Evolutionary conservation across 208 protist species (phyloP).

Genomic region (Trichomonas gallinae): DNA sequence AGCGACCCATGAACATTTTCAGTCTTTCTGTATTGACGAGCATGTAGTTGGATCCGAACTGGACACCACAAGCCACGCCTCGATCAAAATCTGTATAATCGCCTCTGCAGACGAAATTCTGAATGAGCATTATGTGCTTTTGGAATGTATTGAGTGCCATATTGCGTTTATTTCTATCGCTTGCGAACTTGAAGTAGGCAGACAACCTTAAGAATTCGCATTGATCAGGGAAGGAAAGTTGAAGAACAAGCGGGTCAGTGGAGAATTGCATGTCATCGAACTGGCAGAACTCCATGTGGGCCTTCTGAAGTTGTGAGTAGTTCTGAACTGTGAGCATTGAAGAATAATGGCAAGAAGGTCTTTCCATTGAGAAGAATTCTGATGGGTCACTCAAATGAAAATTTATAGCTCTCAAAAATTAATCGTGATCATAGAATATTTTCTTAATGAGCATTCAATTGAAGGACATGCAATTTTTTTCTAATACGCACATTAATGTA

Average conservation of each 20-base stretch:
- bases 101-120: background rate
- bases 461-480: background rate
- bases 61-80: background rate
- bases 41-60: background rate
- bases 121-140: background rate
- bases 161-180: background rate
- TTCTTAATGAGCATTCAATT: background rate
- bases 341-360: background rate
- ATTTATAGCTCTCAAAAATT: too few relatives aligned
- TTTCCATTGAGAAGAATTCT: background rate
- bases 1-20: background rate
- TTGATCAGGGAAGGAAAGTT: background rate
- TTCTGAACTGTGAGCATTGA: background rate
- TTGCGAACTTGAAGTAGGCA: background rate
- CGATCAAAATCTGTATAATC: background rate
- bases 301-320: background rate
- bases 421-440: background rate
- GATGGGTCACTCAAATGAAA: background rate
- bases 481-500: too few relatives aligned
- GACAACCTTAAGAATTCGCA: background rate
- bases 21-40: background rate
- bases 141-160: background rate
- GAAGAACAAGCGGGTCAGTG: background rate
- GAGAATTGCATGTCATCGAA: background rate
- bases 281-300: background rate